A percentile compares a stretch with the other conserved stretches of the same genome.
Evolutionary conservation across 306 rosid species (phyloP).

Genomic region (Pueraria montana): DNA sequence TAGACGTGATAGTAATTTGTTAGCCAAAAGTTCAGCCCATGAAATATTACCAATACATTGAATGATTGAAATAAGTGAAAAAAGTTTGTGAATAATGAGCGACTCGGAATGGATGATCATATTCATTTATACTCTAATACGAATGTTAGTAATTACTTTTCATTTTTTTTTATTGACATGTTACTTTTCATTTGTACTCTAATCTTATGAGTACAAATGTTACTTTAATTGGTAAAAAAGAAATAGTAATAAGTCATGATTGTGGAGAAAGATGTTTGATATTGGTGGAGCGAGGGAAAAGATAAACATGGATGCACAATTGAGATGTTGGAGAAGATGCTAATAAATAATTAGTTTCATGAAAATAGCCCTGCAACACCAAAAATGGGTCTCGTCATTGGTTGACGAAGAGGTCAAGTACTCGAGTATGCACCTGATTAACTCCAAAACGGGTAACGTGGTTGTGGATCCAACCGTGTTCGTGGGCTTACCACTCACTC

Average conservation of each 20-base stretch:
- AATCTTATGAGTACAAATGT: no score
- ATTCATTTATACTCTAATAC: no score
- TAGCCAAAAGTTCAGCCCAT: no score
- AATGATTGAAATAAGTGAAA: no score
- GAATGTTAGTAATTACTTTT: no score
- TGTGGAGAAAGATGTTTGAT: not conserved
- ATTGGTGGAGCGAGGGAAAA: not conserved
- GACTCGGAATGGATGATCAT: no score
- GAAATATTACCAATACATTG: no score
- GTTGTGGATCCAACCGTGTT: not conserved
- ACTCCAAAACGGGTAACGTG: not conserved
- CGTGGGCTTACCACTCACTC: constrained; percentile 15
- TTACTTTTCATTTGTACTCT: no score
- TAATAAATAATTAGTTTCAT: not conserved
- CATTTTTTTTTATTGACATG: no score
- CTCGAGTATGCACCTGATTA: constrained; percentile 14
- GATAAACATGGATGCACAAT: constrained; percentile 34
- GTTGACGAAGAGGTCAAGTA: not conserved
- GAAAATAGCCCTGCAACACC: not conserved
- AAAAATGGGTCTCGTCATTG: not conserved
- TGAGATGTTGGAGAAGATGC: not conserved
- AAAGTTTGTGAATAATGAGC: no score
- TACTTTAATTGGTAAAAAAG: no score
- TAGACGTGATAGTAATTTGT: no score
- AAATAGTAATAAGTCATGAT: not conserved